Percentiles rank a stretch among this genome's conserved stretches.
phyloP scores from a whole-genome alignment of 495 filamentous ascomycete species.

The Penicillium parvum region DNA sequence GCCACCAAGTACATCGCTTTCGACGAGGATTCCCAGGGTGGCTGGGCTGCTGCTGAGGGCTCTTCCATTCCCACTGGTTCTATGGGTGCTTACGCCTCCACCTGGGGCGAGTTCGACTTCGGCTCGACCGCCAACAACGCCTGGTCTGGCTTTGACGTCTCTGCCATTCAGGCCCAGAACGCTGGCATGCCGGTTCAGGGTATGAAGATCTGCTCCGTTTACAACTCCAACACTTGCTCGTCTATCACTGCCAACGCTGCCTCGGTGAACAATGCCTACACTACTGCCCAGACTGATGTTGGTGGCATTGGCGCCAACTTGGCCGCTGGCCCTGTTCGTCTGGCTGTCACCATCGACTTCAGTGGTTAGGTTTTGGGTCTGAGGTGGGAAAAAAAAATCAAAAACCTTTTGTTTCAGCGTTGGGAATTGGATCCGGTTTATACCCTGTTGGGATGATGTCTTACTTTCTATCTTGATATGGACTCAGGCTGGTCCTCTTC shows the following conservation, averaged over 20 bases:
- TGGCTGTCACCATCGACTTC: slow-evolving; percentile 30
- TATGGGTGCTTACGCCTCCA: slow-evolving; percentile 34
- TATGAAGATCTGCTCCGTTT: slow-evolving; percentile 33
- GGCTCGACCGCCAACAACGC: slow-evolving; percentile 29
- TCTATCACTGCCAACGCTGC: slow-evolving; percentile 26
- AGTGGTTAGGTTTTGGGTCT: slow-evolving; percentile 20
- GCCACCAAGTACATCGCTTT: slow-evolving; percentile 44
- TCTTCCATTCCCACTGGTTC: slow-evolving; percentile 26
- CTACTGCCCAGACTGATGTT: slow-evolving; percentile 25
- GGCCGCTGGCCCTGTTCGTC: slow-evolving; percentile 23
- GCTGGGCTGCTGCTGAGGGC: slow-evolving; percentile 32
- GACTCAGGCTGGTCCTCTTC: slow-evolving; percentile 23
- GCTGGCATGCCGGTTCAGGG: slow-evolving; percentile 28
- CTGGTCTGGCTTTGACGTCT: slow-evolving; percentile 44
- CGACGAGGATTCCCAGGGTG: slow-evolving; percentile 42
- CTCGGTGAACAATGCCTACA: slow-evolving; percentile 36
- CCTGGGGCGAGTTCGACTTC: slow-evolving; percentile 46
- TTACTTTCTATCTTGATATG: slow-evolving; percentile 18
- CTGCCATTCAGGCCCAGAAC: slow-evolving; percentile 35
- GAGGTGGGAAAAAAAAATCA: not conserved
- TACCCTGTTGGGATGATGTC: slow-evolving; percentile 16
- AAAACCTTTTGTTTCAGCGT: slow-evolving; percentile 3
- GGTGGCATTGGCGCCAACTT: slow-evolving; percentile 42
- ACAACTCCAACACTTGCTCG: slow-evolving; percentile 27
- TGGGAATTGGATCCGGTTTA: slow-evolving; percentile 8